Evolutionary conservation across 2,329 filamentous ascomycete species (phyloP).

Genomic region (Colletotrichum tofieldiae): DNA sequence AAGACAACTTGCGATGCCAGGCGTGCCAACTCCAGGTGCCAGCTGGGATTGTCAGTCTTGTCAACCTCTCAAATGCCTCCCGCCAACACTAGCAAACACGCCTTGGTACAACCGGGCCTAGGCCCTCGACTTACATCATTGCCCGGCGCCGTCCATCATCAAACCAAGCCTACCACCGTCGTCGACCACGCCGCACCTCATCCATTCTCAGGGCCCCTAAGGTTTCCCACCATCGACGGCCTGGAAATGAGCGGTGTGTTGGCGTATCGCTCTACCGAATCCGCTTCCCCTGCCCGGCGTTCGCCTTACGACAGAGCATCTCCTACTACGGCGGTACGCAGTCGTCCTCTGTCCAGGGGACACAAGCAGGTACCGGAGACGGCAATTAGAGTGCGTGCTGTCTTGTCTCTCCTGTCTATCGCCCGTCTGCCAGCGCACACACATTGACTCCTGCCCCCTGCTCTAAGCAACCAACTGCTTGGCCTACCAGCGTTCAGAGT

Average conservation of each 20-base stretch:
- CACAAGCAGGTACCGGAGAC: background rate
- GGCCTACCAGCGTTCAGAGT: constrained; percentile 29
- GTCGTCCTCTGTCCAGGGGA: background rate
- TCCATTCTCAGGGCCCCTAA: background rate
- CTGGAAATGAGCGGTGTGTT: constrained; percentile 43
- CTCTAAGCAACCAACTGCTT: constrained; percentile 30
- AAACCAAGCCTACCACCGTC: background rate
- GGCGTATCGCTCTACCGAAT: constrained; percentile 37
- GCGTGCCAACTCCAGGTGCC: constrained; percentile 3
- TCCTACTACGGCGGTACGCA: constrained; percentile 14
- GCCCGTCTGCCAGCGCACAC: constrained; percentile 33
- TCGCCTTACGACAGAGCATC: constrained; percentile 12
- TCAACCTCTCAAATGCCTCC: constrained; percentile 29
- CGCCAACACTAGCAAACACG: constrained; percentile 27
- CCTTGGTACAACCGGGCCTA: constrained; percentile 37
- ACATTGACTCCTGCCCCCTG: constrained; percentile 15
- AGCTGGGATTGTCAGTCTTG: constrained; percentile 16
- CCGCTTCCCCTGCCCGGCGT: constrained; percentile 19
- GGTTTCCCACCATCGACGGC: background rate
- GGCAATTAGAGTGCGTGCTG: constrained; percentile 6
- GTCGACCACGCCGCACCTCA: constrained; percentile 10
- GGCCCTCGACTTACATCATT: constrained; percentile 38
- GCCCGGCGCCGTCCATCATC: constrained; percentile 27
- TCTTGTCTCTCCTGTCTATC: constrained; percentile 37
- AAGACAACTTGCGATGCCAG: background rate